These are phyloP conservation scores for Apiospora arundinis DNA, from an alignment of 2,329 filamentous ascomycete species.

Conservation along the genomic window DNA sequence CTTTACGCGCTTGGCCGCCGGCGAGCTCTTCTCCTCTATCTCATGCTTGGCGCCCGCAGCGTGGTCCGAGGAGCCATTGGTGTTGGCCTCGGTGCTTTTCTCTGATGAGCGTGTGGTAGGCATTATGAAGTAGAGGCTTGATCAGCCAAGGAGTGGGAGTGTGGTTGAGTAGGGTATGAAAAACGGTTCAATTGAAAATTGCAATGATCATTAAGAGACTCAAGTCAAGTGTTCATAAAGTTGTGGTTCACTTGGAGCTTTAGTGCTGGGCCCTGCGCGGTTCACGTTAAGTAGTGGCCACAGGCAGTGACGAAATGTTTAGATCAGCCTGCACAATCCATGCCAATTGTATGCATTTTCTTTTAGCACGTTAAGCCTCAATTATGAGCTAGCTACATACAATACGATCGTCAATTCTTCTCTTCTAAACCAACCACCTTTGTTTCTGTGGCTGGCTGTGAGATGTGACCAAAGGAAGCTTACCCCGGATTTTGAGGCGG, in stretches of 20 bases:
- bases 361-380: background rate
- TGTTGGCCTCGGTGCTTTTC: conserved; percentile 64
- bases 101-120: background rate
- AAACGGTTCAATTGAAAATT: background rate
- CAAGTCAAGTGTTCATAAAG: background rate
- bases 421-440: background rate
- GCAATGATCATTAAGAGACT: background rate
- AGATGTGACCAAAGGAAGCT: conserved; percentile 3
- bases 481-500: conserved; percentile 14
- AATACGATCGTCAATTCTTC: background rate
- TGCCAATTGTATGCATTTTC: background rate
- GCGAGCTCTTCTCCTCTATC: conserved; percentile 39
- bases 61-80: conserved; percentile 16
- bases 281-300: background rate
- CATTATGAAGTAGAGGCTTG: background rate
- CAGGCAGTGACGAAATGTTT: conserved; percentile 15
- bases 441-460: background rate
- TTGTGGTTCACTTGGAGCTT: background rate
- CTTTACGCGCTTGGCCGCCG: conserved; percentile 48
- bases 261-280: background rate
- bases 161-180: background rate
- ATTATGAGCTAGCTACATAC: background rate
- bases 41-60: conserved; percentile 44
- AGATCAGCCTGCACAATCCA: conserved; percentile 2
- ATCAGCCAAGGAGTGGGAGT: background rate